Evolutionary conservation across 2,329 filamentous ascomycete species (phyloP), one percentile per base, ranked within the genome.

Genomic region (Acephala macrosclerotiorum): DNA sequence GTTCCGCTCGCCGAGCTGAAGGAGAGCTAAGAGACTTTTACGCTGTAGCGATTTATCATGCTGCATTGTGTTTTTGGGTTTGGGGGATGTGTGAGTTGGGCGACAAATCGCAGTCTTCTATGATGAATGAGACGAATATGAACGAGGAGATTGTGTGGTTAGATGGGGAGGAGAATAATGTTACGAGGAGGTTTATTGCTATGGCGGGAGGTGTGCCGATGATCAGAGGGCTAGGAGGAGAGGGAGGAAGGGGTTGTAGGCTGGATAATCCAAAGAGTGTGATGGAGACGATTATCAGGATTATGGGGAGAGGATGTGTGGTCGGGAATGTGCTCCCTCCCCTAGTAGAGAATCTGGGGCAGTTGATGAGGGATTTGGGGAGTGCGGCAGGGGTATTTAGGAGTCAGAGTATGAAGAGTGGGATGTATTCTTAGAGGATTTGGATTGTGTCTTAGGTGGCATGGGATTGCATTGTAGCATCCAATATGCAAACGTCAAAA

Each of bases 11-110:
- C 3, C 35, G 20, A 36, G 7, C 20, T 12, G 7, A 11, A 11
- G 29, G 29, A 2, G 35, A 53, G 16, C 26, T 92, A 2, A 85
- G 87, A 49, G 87, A 90, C 68, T 92, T 92, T 74, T 86, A 87
- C 67, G 89, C 89, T 0, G 86, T 92, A 6, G 87, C 86, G 0
- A 83, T 92, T 0, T 91, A 91, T 73, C 89, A 93, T 73, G 89
- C 88, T 4, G 83, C 85, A 7, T 79, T 93, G 5, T 85, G 87
- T 0, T 79, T 93, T 55, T 93, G 91, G 91, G 85, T 85, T 0
- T 91, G 89, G 69, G 88, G 89, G 0, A 85, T 92, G 0, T 80
- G 88, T 2, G 40, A 74, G 70, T 35, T 65, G 18, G 62, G 62
- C 2, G 22, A 51, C 12, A 57, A 36, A 22, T 3, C 25, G 9